These are phyloP conservation scores for Plasmodium fragile DNA, from an alignment of 169 alveolate species.

Conservation along the genomic window DNA sequence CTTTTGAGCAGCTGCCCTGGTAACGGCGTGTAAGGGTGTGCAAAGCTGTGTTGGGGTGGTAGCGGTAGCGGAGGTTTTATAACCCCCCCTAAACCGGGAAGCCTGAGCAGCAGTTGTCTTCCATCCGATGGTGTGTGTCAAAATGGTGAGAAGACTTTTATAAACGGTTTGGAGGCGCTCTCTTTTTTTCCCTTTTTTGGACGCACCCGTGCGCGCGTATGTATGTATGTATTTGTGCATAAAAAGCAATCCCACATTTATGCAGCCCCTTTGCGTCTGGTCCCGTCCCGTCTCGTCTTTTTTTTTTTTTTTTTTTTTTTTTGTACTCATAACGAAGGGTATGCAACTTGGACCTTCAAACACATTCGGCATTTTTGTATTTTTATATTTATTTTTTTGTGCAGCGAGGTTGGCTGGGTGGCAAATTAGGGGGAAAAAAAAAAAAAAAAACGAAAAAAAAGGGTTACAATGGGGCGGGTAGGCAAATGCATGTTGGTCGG, in stretches of 20 bases:
- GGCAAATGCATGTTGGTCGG: neutral
- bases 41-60: neutral
- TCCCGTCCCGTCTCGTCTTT: neutral
- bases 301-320: neutral
- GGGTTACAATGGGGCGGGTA: neutral
- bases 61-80: constrained; percentile 28
- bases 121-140: neutral
- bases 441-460: neutral
- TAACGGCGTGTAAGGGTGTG: no score
- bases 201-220: neutral
- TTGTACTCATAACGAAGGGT: neutral
- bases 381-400: neutral
- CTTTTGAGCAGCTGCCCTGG: neutral
- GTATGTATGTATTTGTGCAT: neutral
- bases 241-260: neutral
- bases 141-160: neutral
- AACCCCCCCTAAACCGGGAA: neutral
- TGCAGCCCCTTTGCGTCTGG: neutral
- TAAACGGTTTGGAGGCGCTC: neutral
- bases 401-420: neutral
- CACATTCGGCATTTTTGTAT: neutral
- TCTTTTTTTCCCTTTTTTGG: neutral
- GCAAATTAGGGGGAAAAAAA: neutral
- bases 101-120: constrained; percentile 2
- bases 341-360: neutral